phyloP scores from a whole-genome alignment of 2,329 filamentous ascomycete species.

The Cercospora brassicicola region DNA sequence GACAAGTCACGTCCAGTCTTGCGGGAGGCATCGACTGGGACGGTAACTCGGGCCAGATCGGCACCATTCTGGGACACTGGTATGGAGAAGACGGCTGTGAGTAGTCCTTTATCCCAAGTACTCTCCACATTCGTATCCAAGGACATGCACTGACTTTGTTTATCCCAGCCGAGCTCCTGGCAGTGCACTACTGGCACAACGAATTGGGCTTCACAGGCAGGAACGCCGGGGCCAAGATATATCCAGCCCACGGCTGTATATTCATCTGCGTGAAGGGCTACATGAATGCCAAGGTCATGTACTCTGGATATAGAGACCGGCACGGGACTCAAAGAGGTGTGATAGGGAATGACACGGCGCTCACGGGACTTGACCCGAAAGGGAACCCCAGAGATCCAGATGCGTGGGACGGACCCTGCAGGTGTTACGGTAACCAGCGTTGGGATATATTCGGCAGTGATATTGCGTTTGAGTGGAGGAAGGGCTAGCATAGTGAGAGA shows the following conservation, averaged over 20 bases:
- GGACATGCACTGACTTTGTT: neutral
- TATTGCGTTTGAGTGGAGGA: neutral
- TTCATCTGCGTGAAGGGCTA: neutral
- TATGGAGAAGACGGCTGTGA: neutral
- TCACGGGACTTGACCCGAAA: neutral
- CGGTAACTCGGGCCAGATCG: neutral
- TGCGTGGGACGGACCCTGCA: neutral
- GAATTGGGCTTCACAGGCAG: neutral
- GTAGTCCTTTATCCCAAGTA: neutral
- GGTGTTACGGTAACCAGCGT: neutral
- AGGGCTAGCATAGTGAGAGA: neutral
- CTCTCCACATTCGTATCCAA: neutral
- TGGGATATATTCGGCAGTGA: neutral
- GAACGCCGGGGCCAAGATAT: neutral
- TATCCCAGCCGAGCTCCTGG: neutral
- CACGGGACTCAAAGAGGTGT: neutral
- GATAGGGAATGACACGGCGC: neutral
- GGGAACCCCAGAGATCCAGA: neutral
- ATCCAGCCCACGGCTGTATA: neutral
- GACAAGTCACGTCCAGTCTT: neutral
- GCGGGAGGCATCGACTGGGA: neutral
- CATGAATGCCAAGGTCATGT: neutral
- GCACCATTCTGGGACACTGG: neutral
- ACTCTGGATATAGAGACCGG: neutral
- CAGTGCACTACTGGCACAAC: neutral